phyloP scores from a whole-genome alignment of 495 filamentous ascomycete genomes.

The Xylaria longipes region DNA sequence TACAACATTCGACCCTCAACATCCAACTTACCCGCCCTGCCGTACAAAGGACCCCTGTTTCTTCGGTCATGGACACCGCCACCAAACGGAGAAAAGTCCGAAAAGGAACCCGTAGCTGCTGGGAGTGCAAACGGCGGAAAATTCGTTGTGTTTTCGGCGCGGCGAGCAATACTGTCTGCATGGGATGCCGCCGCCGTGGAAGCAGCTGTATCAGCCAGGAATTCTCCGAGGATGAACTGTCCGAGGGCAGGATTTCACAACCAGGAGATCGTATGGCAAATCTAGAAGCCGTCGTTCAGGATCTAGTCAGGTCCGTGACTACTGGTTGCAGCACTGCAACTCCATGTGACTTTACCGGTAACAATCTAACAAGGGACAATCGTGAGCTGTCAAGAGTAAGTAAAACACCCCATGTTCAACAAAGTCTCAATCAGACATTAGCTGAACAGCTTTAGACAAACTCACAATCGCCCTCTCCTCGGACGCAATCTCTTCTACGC shows the following conservation, averaged over 20 bases:
- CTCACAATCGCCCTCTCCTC: not conserved
- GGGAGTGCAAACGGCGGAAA: conserved; percentile 49
- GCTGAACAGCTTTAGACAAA: not conserved
- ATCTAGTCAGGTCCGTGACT: conserved; percentile 28
- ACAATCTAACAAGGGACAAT: too few relatives aligned
- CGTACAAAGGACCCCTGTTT: too few relatives aligned
- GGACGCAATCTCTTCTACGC: not conserved
- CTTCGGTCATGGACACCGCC: not conserved
- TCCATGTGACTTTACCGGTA: not conserved
- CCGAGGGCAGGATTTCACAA: conserved; percentile 6
- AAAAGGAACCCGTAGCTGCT: conserved; percentile 48
- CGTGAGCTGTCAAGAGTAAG: too few relatives aligned
- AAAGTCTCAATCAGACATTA: too few relatives aligned
- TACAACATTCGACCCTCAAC: not conserved
- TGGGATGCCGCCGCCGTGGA: conserved; percentile 40
- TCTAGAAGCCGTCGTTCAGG: conserved; percentile 35
- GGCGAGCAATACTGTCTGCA: conserved; percentile 33
- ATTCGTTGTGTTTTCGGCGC: conserved; percentile 40
- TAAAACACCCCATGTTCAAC: too few relatives aligned
- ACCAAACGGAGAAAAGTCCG: conserved; percentile 36
- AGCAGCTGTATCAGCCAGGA: conserved; percentile 54
- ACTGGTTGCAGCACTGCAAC: not conserved
- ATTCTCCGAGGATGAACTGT: conserved; percentile 40
- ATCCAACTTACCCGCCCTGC: too few relatives aligned
- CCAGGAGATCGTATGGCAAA: conserved; percentile 34